These are phyloP conservation scores for Phylloporus sp. DNA, from an alignment of 768 basidiomycete species.

Conservation along the genomic window DNA sequence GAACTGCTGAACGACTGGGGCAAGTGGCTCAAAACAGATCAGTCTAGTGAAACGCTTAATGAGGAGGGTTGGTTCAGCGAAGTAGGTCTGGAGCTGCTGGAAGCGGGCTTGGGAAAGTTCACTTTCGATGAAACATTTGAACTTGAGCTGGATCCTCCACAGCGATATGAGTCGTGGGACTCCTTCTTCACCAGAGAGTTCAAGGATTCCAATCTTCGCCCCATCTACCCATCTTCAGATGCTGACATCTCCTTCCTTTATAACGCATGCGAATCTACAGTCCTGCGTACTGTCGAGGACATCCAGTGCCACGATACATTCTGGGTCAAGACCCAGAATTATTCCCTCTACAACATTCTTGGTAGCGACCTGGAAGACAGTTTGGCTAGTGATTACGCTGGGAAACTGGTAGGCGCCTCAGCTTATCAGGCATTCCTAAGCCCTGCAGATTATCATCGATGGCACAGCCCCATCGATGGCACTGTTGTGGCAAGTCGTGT, in stretches of 20 bases:
- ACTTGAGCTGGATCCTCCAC: neutral
- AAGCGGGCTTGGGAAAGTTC: neutral
- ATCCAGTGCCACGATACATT: slow-evolving; percentile 44
- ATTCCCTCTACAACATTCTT: slow-evolving; percentile 54
- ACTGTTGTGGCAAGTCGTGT: slow-evolving; percentile 33
- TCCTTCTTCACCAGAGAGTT: slow-evolving; percentile 50
- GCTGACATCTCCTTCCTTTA: slow-evolving; percentile 22
- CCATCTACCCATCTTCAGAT: slow-evolving; percentile 20
- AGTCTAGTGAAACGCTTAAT: neutral
- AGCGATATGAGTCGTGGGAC: slow-evolving; percentile 37
- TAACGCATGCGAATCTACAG: slow-evolving; percentile 51
- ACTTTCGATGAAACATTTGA: neutral
- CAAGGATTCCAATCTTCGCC: slow-evolving; percentile 31
- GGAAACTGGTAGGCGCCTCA: slow-evolving; percentile 45
- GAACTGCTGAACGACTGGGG: neutral
- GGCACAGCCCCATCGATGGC: slow-evolving; percentile 54
- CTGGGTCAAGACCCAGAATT: slow-evolving; percentile 58
- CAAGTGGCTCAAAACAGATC: neutral
- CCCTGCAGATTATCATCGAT: slow-evolving; percentile 53
- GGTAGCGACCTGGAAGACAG: slow-evolving; percentile 6
- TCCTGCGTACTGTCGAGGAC: slow-evolving; percentile 32
- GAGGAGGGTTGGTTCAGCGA: neutral
- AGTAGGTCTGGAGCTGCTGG: neutral
- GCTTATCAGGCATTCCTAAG: slow-evolving; percentile 56
- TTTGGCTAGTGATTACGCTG: slow-evolving; percentile 16